Evolutionary conservation across 2,329 filamentous ascomycete genomes (phyloP), one percentile per base, ranked within the genome.

Genomic region (Fusarium duplospermum): DNA sequence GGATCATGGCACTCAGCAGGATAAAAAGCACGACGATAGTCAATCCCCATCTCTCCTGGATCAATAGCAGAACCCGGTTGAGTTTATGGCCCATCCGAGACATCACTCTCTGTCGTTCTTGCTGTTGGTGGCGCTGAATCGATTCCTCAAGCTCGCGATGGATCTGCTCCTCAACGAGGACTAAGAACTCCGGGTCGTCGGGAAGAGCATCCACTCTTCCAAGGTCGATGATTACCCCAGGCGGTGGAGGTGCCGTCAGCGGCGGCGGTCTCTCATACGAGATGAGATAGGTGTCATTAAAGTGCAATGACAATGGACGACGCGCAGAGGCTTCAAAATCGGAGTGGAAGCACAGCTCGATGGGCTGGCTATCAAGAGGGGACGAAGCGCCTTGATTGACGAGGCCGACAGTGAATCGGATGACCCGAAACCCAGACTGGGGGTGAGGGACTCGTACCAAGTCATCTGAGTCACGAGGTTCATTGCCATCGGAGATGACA

Each of bases 261-360:
- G 27, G 20, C 3, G 57, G 35, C 16, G 61, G 61, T 45, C 27
- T 9, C 31, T 62, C 22, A 24, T 62, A 52, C 2, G 33, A 36
- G 13, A 16, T 36, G 18, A 40, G 29, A 29, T 29, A 36, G 9
- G 45, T 38, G 16, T 24, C 5, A 20, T 63, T 47, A 22, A 63
- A 54, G 47, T 63, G 62, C 10, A 57, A n/a, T 22, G 62, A 64
- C 31, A 64, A 14, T 18, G 62, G 50, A 20, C 52, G 50, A 14
- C 24, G 47, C 13, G 20, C 10, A 16, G 29, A 33, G n/a, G 50
- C 36, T 11, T 31, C 14, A 35, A 64, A 64, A 22, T 35, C 50
- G 50, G 50, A 8, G 24, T 64, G 62, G 42, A 64, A 64, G 50
- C 62, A 64, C 8, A 64, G 27, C 62, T 64, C 62, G n/a, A 57